A percentile compares a stretch with the other conserved stretches of the same genome.
Evolutionary conservation across 2,329 filamentous ascomycete genomes (phyloP).

Genomic region (Xylaria digitata): DNA sequence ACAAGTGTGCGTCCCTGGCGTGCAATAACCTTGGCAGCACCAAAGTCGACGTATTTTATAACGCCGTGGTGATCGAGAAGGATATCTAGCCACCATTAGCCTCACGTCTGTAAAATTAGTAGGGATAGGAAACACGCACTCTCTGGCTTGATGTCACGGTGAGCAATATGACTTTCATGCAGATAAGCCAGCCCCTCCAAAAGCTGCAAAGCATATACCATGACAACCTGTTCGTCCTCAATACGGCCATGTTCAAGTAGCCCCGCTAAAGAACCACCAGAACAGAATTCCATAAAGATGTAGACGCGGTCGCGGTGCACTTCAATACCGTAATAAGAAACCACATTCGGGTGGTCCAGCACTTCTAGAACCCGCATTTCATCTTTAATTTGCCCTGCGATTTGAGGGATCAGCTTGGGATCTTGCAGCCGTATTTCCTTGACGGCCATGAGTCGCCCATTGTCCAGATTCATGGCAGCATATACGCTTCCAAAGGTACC

Average conservation of each 20-base stretch:
- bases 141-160: slow-evolving; percentile 98
- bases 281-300: slow-evolving; percentile 99
- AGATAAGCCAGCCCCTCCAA: slow-evolving; percentile 94
- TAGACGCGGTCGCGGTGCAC: slow-evolving; percentile 99
- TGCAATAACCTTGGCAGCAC: slow-evolving; percentile 95
- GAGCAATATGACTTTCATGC: slow-evolving; percentile 90
- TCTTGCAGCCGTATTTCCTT: slow-evolving; percentile 98
- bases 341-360: slow-evolving; percentile 95
- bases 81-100: slow-evolving; percentile 71
- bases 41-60: slow-evolving; percentile 99
- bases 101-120: slow-evolving; percentile 32
- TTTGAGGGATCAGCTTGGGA: slow-evolving; percentile 92
- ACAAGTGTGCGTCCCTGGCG: slow-evolving; percentile 90
- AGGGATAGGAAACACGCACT: slow-evolving; percentile 67
- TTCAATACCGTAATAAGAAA: slow-evolving; percentile 97
- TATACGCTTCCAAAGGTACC: slow-evolving; percentile 98
- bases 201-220: slow-evolving; percentile 94
- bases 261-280: slow-evolving; percentile 88
- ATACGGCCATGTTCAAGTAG: slow-evolving; percentile 95
- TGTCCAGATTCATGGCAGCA: slow-evolving; percentile 95
- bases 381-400: slow-evolving; percentile 92
- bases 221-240: slow-evolving; percentile 96
- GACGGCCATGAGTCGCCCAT: slow-evolving; percentile 95
- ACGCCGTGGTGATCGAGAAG: slow-evolving; percentile 97
- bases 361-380: slow-evolving; percentile 98